These are phyloP conservation scores for Talaromyces sp. DNA, from an alignment of 2,329 filamentous ascomycete genomes.

Conservation along the genomic window DNA sequence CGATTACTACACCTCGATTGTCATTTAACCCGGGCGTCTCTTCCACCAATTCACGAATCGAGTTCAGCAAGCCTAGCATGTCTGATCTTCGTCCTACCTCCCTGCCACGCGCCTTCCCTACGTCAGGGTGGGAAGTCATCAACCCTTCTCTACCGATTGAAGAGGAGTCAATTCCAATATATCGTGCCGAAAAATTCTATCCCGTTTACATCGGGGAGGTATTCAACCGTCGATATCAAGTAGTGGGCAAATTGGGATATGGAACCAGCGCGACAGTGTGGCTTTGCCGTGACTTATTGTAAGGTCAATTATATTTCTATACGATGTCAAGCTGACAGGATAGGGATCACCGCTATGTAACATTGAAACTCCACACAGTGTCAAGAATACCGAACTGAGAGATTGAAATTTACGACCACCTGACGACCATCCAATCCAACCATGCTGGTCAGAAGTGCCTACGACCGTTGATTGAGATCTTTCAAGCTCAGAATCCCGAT, in stretches of 20 bases:
- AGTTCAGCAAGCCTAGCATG: neutral
- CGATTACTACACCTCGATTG: no score
- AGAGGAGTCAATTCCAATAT: constrained; percentile 10
- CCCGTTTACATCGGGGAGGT: constrained; percentile 31
- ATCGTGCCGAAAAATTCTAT: constrained; percentile 21
- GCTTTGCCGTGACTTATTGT: constrained; percentile 30
- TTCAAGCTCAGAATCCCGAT: neutral
- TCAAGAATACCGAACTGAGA: constrained; percentile 25
- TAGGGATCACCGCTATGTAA: constrained; percentile 19
- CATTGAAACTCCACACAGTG: constrained; percentile 28
- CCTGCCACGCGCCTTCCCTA: neutral
- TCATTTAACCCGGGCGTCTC: no score
- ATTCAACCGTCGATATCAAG: constrained; percentile 30
- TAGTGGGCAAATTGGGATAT: constrained; percentile 37
- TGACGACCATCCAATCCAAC: constrained; percentile 25
- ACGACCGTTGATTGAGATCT: neutral
- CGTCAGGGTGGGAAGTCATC: neutral
- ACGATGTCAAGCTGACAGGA: neutral
- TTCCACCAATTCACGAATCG: no score
- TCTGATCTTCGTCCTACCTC: neutral
- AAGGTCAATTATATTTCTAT: neutral
- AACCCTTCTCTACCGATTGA: neutral
- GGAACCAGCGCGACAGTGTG: constrained; percentile 36
- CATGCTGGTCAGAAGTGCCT: constrained; percentile 31
- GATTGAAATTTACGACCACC: constrained; percentile 42